A percentile compares a stretch with the other conserved stretches of the same genome.
phyloP scores from a whole-genome alignment of 176 grass and related monocot genomes.

The Aechmea fasciata region DNA sequence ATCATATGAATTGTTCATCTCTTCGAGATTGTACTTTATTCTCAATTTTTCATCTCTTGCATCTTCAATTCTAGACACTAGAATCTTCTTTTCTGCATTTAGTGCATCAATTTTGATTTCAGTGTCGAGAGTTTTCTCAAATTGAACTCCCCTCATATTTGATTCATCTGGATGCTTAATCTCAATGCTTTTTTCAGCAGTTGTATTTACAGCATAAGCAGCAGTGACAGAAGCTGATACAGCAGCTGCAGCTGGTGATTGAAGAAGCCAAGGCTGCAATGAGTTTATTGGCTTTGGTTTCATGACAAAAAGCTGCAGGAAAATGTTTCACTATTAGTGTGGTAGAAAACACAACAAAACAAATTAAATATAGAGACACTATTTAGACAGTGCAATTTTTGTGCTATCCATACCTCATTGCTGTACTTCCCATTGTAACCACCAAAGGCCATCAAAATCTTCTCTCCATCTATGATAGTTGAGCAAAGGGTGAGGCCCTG shows the following conservation, averaged over 20 bases:
- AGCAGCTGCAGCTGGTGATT: constrained; percentile 66
- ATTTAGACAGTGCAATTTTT: too few relatives aligned
- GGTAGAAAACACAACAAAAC: neutral
- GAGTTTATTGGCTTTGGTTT: constrained; percentile 61
- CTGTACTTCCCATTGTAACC: constrained; percentile 97
- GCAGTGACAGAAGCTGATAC: constrained; percentile 76
- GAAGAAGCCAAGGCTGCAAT: constrained; percentile 58
- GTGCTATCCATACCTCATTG: constrained; percentile 56
- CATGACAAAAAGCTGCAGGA: constrained; percentile 68
- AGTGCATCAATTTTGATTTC: constrained; percentile 37
- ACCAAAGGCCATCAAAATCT: constrained; percentile 67
- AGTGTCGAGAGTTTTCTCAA: constrained; percentile 33
- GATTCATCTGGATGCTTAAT: constrained; percentile 39
- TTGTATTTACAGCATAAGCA: constrained; percentile 69
- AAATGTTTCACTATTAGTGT: neutral
- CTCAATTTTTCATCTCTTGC: constrained; percentile 55
- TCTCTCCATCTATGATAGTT: constrained; percentile 46
- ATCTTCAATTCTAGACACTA: constrained; percentile 54
- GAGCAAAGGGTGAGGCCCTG: constrained; percentile 89
- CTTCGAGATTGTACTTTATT: constrained; percentile 58
- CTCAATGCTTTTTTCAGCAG: constrained; percentile 46
- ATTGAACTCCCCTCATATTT: constrained; percentile 47
- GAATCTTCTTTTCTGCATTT: constrained; percentile 42
- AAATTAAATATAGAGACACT: too few relatives aligned
- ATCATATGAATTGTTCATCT: constrained; percentile 39